These are phyloP conservation scores for Gracilaria domingensis DNA, from an alignment of 23 red algal genomes.

Conservation along the genomic window DNA sequence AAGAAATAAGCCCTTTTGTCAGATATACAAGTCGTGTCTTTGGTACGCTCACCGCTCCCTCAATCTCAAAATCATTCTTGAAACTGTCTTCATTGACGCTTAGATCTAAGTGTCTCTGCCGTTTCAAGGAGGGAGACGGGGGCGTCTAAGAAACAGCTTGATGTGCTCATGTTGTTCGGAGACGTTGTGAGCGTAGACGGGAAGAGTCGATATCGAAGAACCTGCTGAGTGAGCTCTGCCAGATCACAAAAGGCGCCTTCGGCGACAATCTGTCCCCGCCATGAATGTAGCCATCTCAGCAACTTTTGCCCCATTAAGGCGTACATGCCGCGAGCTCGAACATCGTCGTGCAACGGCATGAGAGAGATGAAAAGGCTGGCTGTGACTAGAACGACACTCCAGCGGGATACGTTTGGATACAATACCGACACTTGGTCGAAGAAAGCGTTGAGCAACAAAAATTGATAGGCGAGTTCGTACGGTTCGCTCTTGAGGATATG, in stretches of 20 bases:
- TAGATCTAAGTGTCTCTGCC: neutral
- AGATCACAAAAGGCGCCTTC: constrained; percentile 21
- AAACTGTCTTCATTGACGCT: neutral
- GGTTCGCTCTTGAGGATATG: constrained; percentile 7
- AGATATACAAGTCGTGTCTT: neutral
- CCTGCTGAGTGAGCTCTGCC: constrained; percentile 6
- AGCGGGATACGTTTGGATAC: constrained; percentile 9
- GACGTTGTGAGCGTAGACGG: neutral
- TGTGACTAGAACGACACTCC: constrained; percentile 14
- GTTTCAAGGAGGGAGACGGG: constrained; percentile 17
- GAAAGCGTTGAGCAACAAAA: constrained; percentile 6
- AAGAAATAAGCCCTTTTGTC: no score
- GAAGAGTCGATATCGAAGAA: neutral
- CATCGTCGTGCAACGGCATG: constrained; percentile 13
- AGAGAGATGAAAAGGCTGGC: constrained; percentile 13
- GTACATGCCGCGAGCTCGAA: neutral
- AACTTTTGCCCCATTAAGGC: constrained; percentile 2
- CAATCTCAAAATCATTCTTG: neutral
- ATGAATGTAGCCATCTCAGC: constrained; percentile 2
- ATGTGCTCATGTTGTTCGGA: neutral
- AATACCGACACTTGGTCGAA: constrained; percentile 16
- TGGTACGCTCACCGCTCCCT: neutral
- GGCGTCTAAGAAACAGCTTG: neutral
- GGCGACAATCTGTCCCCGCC: neutral
- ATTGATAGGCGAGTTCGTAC: neutral